Evolutionary conservation across 805 yeast species (phyloP), one percentile per base, ranked within the genome.

Genomic region (Candida adriatica): DNA sequence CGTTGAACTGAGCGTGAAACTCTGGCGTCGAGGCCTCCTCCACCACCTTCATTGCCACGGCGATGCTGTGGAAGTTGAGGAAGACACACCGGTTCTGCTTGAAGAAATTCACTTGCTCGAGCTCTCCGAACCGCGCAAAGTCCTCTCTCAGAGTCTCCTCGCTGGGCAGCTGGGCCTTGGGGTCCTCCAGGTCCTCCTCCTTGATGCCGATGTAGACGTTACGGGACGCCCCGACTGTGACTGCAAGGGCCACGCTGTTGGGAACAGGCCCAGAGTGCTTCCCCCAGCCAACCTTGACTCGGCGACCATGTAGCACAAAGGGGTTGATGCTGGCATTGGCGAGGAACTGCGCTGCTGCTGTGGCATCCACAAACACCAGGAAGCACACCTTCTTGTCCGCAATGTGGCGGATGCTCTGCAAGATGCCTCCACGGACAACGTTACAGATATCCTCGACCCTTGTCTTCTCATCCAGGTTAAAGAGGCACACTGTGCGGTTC

Each of bases 371-470:
- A 45, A 82, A 82, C 0, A 86, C 79, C 9, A 82, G 59, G 48
- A 82, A 82, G 46, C 88, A 80, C 30, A 75, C 68, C 30, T 64
- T 68, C 46, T 68, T 74, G 5, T 67, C 70, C 4, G 68, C 67
- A 32, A 71, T 58, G 34, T 59, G 56, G 37, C 68, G 75, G 28
- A 82, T 65, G 8, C 59, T 54, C 48, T 82, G 87, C 25, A 82
- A 62, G 13, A 75, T 57, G n/a, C 94, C 94, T 25, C 90, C 90
- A 45, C 88, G 66, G 18, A 81, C 77, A 27, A 72, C 74, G 49
- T 82, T 82, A 45, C 88, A 82, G 27, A 82, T 68, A 45, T 82
- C 88, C 50, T 80, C 90, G 2, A 72, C 68, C 6, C 76, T 70
- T 1, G 86, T 73, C 30, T 68, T 64, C 7, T 77, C 71, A 39